Conservation (phyloP, 1,284 basidiomycete genomes). For the Microbotryum intermedium region DNA sequence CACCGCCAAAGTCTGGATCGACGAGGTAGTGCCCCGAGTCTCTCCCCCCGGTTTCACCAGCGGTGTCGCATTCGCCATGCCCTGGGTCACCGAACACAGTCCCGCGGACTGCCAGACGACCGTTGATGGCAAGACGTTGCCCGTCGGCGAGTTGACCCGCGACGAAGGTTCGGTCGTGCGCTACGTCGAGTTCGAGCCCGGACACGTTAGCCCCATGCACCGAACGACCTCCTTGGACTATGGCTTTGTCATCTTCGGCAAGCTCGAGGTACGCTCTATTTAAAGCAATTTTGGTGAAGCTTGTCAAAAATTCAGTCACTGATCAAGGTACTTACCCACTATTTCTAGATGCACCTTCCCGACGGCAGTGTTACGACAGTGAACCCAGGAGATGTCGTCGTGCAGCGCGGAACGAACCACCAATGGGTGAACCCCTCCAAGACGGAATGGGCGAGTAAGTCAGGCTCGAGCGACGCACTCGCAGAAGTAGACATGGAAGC, state of each 20-base stretch:
- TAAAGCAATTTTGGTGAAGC: too few relatives aligned
- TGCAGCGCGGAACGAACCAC: constrained; percentile 14
- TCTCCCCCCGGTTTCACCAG: background rate
- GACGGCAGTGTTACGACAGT: constrained; percentile 3
- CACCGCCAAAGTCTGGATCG: constrained; percentile 6
- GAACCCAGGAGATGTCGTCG: constrained; percentile 7
- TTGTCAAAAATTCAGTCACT: background rate
- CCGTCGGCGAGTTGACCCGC: constrained; percentile 2
- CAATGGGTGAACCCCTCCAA: constrained; percentile 6
- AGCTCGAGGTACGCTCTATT: constrained; percentile 1
- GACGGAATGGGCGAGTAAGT: constrained; percentile 14
- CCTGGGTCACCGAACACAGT: constrained; percentile 5
- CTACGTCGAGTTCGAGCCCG: constrained; percentile 15
- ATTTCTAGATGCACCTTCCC: background rate
- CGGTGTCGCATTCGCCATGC: constrained; percentile 4
- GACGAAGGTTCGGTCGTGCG: constrained; percentile 6
- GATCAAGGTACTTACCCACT: background rate
- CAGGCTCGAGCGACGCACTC: background rate
- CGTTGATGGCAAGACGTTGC: background rate
- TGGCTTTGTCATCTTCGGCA: constrained; percentile 12
- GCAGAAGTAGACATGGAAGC: too few relatives aligned
- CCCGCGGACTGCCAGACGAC: constrained; percentile 6
- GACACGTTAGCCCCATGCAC: constrained; percentile 10
- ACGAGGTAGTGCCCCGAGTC: background rate
- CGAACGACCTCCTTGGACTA: constrained; percentile 14